Evolutionary conservation across 2,329 filamentous ascomycete species (phyloP).

Genomic region (Cercospora canescens): DNA sequence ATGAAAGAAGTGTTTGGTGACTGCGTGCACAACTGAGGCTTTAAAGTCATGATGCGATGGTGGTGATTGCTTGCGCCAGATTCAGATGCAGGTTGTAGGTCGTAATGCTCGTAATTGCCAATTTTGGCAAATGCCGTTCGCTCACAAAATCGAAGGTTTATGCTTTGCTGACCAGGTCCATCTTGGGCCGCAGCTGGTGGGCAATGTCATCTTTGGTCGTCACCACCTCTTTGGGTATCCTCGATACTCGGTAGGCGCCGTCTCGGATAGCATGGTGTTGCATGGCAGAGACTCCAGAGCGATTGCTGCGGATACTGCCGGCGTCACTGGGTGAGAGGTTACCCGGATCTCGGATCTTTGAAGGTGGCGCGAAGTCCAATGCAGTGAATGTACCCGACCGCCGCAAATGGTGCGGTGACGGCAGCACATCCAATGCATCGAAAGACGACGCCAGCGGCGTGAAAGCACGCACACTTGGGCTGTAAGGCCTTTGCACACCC

Average conservation of each 20-base stretch:
- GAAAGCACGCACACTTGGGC: conserved; percentile 68
- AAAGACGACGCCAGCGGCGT: conserved; percentile 81
- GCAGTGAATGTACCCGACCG: conserved; percentile 77
- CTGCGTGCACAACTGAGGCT: conserved; percentile 7
- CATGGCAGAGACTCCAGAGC: conserved; percentile 71
- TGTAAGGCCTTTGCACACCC: conserved; percentile 66
- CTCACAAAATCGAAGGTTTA: conserved; percentile 12
- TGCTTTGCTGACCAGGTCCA: conserved; percentile 28
- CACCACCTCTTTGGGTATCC: conserved; percentile 77
- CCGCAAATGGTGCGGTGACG: conserved; percentile 80
- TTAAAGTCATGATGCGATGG: conserved; percentile 8
- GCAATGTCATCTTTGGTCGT: conserved; percentile 71
- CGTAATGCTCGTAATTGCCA: conserved; percentile 11
- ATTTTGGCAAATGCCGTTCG: neutral
- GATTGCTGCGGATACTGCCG: conserved; percentile 64
- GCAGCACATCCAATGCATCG: conserved; percentile 81
- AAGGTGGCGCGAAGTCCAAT: conserved; percentile 78
- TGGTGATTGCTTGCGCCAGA: conserved; percentile 1
- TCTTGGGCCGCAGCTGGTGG: conserved; percentile 54
- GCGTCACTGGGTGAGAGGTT: conserved; percentile 45
- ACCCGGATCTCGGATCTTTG: conserved; percentile 66
- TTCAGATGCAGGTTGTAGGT: conserved; percentile 11
- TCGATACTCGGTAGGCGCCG: conserved; percentile 84
- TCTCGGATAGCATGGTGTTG: conserved; percentile 72
- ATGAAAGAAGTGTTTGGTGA: neutral